A percentile compares a stretch with the other conserved stretches of the same genome.
These are phyloP conservation scores for Mycena polygramma DNA, from an alignment of 768 basidiomycete genomes.

Conservation along the genomic window DNA sequence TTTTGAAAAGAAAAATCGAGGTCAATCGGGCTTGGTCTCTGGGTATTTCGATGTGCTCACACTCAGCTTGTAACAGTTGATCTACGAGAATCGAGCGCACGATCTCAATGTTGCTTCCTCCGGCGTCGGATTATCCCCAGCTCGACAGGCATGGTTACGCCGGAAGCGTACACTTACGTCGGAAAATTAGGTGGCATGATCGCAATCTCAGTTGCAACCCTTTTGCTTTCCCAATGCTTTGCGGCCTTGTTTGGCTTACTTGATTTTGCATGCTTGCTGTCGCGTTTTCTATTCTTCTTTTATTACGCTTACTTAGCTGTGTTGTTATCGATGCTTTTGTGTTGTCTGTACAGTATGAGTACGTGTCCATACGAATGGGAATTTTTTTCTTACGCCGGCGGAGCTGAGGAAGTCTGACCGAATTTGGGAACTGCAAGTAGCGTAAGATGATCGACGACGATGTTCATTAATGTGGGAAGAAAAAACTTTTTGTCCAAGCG, in stretches of 20 bases:
- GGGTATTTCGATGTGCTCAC: too few relatives aligned
- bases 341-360: too few relatives aligned
- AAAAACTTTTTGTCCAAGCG: background rate
- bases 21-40: background rate
- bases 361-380: too few relatives aligned
- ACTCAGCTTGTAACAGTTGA: background rate
- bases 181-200: background rate
- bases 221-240: too few relatives aligned
- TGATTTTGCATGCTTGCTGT: too few relatives aligned
- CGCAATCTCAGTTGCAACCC: too few relatives aligned
- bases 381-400: too few relatives aligned
- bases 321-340: too few relatives aligned
- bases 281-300: background rate
- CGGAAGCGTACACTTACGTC: constrained; percentile 6
- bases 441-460: background rate
- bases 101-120: background rate
- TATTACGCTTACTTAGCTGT: background rate
- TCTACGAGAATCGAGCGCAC: background rate
- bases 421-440: background rate
- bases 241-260: too few relatives aligned
- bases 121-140: background rate
- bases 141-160: background rate
- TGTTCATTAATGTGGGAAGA: background rate
- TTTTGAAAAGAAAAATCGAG: constrained; percentile 7
- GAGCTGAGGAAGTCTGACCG: background rate